Percentiles rank a stretch among this genome's conserved stretches.
These are phyloP conservation scores for Lasiodiplodia hormozganensis DNA, from an alignment of 2,329 filamentous ascomycete genomes.

Conservation along the genomic window DNA sequence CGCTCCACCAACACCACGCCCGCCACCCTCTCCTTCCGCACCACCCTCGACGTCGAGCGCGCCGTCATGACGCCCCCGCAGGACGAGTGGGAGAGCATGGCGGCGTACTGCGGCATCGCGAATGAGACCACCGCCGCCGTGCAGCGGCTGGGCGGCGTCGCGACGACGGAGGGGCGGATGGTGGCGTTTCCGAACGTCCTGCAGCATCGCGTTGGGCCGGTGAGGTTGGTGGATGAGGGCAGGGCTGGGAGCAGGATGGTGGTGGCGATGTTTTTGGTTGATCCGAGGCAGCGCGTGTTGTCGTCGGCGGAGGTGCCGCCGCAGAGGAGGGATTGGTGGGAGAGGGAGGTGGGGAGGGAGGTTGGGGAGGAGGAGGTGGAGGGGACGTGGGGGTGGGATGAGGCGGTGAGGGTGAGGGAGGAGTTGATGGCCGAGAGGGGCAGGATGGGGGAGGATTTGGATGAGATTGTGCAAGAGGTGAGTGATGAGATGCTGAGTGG, in stretches of 20 bases:
- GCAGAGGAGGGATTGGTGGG: background rate
- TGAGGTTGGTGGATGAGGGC: background rate
- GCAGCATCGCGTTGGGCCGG: background rate
- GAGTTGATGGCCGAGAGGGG: background rate
- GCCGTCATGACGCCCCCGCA: constrained; percentile 22
- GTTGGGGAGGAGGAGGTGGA: background rate
- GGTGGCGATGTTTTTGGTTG: background rate
- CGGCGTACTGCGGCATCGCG: constrained; percentile 47
- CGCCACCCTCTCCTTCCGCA: constrained; percentile 59
- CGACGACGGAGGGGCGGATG: constrained; percentile 44
- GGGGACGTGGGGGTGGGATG: background rate
- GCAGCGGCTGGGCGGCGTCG: constrained; percentile 59
- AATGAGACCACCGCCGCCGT: constrained; percentile 42
- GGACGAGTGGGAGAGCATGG: constrained; percentile 40
- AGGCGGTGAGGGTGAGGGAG: background rate
- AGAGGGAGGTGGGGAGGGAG: background rate
- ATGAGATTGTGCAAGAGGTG: background rate
- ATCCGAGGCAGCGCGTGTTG: background rate
- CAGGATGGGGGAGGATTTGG: background rate
- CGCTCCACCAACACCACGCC: constrained; percentile 66
- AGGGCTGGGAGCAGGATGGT: background rate
- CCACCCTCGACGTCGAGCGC: constrained; percentile 30
- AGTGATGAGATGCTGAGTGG: background rate
- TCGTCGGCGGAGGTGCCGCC: background rate
- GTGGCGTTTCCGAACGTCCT: background rate